Evolutionary conservation across 2,329 filamentous ascomycete species (phyloP).

Genomic region (Scedosporium aurantiacum): DNA sequence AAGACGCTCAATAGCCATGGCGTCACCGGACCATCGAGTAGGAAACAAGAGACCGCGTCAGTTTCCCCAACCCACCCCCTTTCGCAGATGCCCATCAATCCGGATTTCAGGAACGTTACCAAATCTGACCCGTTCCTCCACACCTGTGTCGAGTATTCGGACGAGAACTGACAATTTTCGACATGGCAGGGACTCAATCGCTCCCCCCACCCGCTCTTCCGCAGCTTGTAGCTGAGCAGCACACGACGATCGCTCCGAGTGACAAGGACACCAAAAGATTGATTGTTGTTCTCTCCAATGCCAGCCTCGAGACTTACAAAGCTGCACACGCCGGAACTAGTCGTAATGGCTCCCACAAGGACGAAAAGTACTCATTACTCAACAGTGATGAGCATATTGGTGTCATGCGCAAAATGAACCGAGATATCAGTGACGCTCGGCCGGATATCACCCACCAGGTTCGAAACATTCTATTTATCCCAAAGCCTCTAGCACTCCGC

Average conservation of each 20-base stretch:
- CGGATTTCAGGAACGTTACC: too few relatives aligned
- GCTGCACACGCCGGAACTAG: conserved; percentile 62
- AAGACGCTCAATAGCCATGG: not conserved
- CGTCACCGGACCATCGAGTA: conserved; percentile 23
- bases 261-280: conserved; percentile 88
- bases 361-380: conserved; percentile 93
- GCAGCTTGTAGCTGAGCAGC: conserved; percentile 86
- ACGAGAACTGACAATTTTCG: not conserved
- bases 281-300: conserved; percentile 94
- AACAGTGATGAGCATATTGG: conserved; percentile 99
- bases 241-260: conserved; percentile 66
- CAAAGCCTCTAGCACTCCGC: too few relatives aligned
- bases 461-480: conserved; percentile 20
- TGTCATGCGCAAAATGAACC: conserved; percentile 98
- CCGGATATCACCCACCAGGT: conserved; percentile 99
- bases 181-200: conserved; percentile 70
- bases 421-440: conserved; percentile 93
- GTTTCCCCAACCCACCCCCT: conserved; percentile 9
- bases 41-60: conserved; percentile 34
- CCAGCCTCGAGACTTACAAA: conserved; percentile 95
- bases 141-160: not conserved
- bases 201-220: conserved; percentile 85
- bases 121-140: not conserved
- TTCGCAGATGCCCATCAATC: not conserved
- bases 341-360: conserved; percentile 55